A percentile compares a stretch with the other conserved stretches of the same genome.
Evolutionary conservation across 345 rosid species (phyloP).

Genomic region (Limnanthes douglasii): DNA sequence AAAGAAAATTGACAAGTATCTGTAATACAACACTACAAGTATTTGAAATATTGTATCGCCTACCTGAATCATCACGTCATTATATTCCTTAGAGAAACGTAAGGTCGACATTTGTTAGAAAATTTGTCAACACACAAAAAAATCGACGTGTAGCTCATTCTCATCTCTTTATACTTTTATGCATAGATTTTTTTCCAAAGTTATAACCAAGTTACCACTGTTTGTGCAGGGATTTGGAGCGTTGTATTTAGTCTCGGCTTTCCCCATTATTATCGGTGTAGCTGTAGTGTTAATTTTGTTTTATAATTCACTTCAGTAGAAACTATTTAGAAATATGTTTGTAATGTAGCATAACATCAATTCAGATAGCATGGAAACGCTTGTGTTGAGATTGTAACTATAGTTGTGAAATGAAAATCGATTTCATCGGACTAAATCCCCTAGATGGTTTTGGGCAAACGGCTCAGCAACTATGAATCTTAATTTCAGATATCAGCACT

Average conservation of each 20-base stretch:
- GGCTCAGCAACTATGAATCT: no score
- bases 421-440: background rate
- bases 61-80: background rate
- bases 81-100: background rate
- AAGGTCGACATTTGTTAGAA: background rate
- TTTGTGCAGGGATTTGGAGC: slow-evolving; percentile 90
- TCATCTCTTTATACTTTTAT: background rate
- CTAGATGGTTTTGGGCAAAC: no score
- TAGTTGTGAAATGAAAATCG: background rate
- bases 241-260: slow-evolving; percentile 73
- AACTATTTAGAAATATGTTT: no score
- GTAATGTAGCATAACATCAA: background rate
- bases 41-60: no score
- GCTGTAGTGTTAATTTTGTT: slow-evolving; percentile 73
- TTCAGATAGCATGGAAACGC: background rate
- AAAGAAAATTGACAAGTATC: no score
- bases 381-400: slow-evolving; percentile 1
- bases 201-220: slow-evolving; percentile 8
- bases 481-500: background rate
- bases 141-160: background rate
- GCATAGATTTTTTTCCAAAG: background rate
- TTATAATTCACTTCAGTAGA: slow-evolving; percentile 87
- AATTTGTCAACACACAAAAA: background rate
- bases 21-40: no score
- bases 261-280: slow-evolving; percentile 82